A percentile compares a stretch with the other conserved stretches of the same genome.
These are phyloP conservation scores for Hymenoscyphus fructigenus DNA, from an alignment of 2,329 filamentous ascomycete species.

Conservation along the genomic window DNA sequence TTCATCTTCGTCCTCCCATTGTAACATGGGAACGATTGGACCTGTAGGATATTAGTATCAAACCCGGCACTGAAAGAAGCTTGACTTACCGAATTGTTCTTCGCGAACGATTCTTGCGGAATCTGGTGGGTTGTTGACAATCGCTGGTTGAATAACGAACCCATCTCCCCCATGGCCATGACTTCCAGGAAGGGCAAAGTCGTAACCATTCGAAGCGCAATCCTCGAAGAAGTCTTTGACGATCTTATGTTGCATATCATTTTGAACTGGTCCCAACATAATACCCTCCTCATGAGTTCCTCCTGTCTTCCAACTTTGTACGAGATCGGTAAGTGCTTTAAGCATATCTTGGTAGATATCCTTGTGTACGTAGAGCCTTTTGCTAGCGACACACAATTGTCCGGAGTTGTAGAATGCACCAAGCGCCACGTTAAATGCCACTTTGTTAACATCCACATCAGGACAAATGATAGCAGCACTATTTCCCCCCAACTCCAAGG, in stretches of 20 bases:
- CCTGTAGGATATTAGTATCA: constrained; percentile 32
- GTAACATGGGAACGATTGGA: constrained; percentile 62
- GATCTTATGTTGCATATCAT: constrained; percentile 63
- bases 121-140: constrained; percentile 57
- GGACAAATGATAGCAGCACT: constrained; percentile 50
- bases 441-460: constrained; percentile 49
- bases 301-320: constrained; percentile 44
- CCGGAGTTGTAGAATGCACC: constrained; percentile 53
- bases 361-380: constrained; percentile 62
- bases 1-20: constrained; percentile 60
- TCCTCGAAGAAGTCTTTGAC: constrained; percentile 57
- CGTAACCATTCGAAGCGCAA: constrained; percentile 52
- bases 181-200: constrained; percentile 48
- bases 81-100: constrained; percentile 55
- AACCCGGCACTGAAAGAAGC: background rate
- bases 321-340: constrained; percentile 45
- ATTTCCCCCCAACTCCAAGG: constrained; percentile 50
- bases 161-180: constrained; percentile 42
- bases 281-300: constrained; percentile 39
- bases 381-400: constrained; percentile 56
- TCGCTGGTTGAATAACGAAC: constrained; percentile 59
- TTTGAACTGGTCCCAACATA: constrained; percentile 59
- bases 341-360: constrained; percentile 57
- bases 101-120: constrained; percentile 55
- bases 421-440: constrained; percentile 45